Base-by-base conservation (phyloP, 1,139 yeast species). In the Scheffersomyces quercinus region DNA sequence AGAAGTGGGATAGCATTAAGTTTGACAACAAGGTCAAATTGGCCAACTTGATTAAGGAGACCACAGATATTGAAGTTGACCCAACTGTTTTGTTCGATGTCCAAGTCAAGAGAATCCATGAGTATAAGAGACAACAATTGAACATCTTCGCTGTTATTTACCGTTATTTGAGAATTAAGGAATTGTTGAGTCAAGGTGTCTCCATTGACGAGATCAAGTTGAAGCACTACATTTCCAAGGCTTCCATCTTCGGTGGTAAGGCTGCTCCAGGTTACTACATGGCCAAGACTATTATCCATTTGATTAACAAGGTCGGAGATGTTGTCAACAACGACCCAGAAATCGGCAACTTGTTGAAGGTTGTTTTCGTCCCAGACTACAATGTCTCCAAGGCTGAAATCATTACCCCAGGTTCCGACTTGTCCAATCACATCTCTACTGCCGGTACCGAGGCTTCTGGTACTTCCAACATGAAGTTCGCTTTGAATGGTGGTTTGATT, bases 381-480 rank as follows among this genome's bases (percentile, higher is more conserved):
- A 89, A 89, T 59, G 97, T 90, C 39, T 87, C 96, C 40, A 90
- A 89, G 69, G 97, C 97, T 0, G 97, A 91, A 68, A 80, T 89
- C 47, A 88, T 91, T 58, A 77, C 82, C 52, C 97, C 97, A 16
- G 97, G 93, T 13, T 83, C 93, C 36, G 97, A 90, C 62, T 75
- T 90, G 59, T 86, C 95, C 39, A 95, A 90, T 68, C 98, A 90
- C 68, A 91, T 90, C 54, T 89, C 97, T n/a, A 90, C 97, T 39
- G 97, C 97, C 9, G 98, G 98, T 56, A 90, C 98, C 20, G 98
- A 90, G 66, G 97, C 96, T 24, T 86, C 95, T 1, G 97, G 97
- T 64, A 90, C 98, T 37, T 87, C 96, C 38, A 90, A 90, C 72
- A 90, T 90, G 97, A 91, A 90, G 71, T 90, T 90, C 63, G 96